phyloP scores from a whole-genome alignment of 768 basidiomycete genomes.

The Polyporus arcularius region DNA sequence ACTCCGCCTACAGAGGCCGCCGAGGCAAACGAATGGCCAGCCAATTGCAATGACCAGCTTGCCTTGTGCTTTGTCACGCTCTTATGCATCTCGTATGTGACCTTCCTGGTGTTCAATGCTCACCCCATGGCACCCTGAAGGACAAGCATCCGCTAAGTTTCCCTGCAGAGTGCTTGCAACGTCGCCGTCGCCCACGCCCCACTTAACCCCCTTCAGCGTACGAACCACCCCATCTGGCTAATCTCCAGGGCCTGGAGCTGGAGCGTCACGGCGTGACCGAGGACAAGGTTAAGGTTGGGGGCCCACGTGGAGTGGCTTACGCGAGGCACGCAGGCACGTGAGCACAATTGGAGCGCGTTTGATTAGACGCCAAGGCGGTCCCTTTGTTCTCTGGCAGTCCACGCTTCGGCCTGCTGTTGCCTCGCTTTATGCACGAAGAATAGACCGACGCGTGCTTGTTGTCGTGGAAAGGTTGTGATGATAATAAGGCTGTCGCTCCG shows the following conservation, averaged over 20 bases:
- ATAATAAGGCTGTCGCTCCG: not conserved
- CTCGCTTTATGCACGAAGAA: not conserved
- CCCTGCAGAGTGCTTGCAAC: not conserved
- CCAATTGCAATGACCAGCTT: not conserved
- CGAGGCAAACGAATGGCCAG: not conserved
- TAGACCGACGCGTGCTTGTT: not conserved
- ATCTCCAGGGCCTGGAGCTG: not conserved
- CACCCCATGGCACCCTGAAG: not conserved
- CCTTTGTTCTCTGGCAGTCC: not conserved
- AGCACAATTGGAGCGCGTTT: slow-evolving; percentile 4
- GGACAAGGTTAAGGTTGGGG: slow-evolving; percentile 4
- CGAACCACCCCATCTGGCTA: slow-evolving; percentile 6
- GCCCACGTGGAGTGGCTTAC: not conserved
- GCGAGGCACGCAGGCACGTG: slow-evolving; percentile 11
- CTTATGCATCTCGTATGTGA: not conserved
- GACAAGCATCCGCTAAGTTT: not conserved
- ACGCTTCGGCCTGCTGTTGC: not conserved
- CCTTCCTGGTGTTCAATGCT: not conserved
- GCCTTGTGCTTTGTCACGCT: not conserved
- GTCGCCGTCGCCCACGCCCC: not conserved
- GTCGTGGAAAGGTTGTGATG: not conserved
- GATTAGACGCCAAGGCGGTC: not conserved
- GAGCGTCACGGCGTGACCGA: slow-evolving; percentile 13
- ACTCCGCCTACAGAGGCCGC: not conserved
- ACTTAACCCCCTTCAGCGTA: not conserved